A percentile compares a stretch with the other conserved stretches of the same genome.
Conservation (phyloP, 2,329 filamentous ascomycete species). For the Lasiodiplodia gonubiensis region DNA sequence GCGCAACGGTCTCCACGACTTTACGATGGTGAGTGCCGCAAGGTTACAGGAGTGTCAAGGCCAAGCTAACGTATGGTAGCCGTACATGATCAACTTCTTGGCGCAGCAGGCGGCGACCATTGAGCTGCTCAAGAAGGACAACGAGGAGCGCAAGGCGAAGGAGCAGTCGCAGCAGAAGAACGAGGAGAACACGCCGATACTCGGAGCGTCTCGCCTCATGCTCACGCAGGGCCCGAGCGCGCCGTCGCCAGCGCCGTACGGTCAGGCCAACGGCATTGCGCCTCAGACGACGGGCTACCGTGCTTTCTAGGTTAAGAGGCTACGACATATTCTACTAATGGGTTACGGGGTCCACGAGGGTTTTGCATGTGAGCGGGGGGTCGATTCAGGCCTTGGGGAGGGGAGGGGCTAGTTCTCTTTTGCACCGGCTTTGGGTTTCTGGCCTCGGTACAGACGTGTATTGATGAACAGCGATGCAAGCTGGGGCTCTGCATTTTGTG, state of each 20-base stretch:
- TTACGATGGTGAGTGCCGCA: constrained; percentile 74
- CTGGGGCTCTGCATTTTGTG: constrained; percentile 25
- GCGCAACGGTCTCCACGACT: constrained; percentile 92
- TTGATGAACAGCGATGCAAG: constrained; percentile 27
- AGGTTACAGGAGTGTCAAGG: background rate
- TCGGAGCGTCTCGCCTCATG: constrained; percentile 88
- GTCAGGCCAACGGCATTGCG: constrained; percentile 84
- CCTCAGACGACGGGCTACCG: constrained; percentile 76
- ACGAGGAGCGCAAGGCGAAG: constrained; percentile 83
- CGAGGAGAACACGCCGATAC: constrained; percentile 91
- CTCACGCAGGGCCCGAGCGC: constrained; percentile 83
- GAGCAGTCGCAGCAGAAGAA: constrained; percentile 81
- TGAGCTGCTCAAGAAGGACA: constrained; percentile 86
- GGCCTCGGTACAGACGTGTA: constrained; percentile 24
- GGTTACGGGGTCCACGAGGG: constrained; percentile 23
- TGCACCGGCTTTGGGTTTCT: constrained; percentile 13
- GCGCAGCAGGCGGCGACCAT: constrained; percentile 89
- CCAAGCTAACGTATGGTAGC: constrained; percentile 48
- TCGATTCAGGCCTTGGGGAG: constrained; percentile 8
- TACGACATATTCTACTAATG: constrained; percentile 26
- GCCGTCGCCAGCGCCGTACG: constrained; percentile 70
- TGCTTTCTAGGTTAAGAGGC: constrained; percentile 39
- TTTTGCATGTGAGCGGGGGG: constrained; percentile 13
- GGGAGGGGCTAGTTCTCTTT: constrained; percentile 11
- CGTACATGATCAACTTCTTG: constrained; percentile 99